Evolutionary conservation across 306 rosid genomes (phyloP).

Genomic region (Adenanthera pavonina): DNA sequence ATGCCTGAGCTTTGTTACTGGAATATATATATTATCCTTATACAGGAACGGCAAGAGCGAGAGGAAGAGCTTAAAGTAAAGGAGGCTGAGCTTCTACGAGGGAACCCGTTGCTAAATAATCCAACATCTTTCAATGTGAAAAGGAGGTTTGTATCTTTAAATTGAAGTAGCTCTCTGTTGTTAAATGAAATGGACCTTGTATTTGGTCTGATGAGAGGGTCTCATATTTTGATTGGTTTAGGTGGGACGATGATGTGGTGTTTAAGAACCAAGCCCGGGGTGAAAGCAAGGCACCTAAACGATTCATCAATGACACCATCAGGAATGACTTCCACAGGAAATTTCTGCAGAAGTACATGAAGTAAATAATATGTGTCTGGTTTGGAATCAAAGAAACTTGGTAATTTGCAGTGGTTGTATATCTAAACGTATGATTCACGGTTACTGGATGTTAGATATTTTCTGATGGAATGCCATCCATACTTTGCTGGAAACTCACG

Average conservation of each 20-base stretch:
- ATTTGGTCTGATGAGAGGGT: conserved; percentile 3
- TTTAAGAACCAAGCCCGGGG: conserved; percentile 95
- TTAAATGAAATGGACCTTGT: not conserved
- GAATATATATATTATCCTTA: conserved; percentile 24
- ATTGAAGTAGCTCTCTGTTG: not conserved
- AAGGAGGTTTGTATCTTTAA: conserved; percentile 63
- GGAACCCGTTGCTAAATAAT: conserved; percentile 81
- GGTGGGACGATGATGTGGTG: conserved; percentile 97
- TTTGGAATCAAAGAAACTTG: not conserved
- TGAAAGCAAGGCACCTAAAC: conserved; percentile 84
- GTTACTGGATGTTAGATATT: not conserved
- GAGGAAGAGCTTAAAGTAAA: conserved; percentile 93
- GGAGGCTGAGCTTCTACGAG: conserved; percentile 85
- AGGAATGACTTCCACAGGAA: conserved; percentile 94
- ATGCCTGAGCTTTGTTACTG: not conserved
- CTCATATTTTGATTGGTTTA: conserved; percentile 18
- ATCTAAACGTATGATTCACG: not conserved
- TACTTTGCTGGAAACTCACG: not conserved
- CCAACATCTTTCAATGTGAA: conserved; percentile 76
- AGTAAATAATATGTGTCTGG: conserved; percentile 42
- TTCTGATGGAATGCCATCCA: not conserved
- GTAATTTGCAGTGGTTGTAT: not conserved
- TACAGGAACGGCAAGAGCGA: conserved; percentile 67
- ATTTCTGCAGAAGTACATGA: conserved; percentile 91
- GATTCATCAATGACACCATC: conserved; percentile 92